A percentile compares a stretch with the other conserved stretches of the same genome.
These are phyloP conservation scores for Schrenkiella parvula DNA, from an alignment of 345 rosid genomes.

Conservation along the genomic window DNA sequence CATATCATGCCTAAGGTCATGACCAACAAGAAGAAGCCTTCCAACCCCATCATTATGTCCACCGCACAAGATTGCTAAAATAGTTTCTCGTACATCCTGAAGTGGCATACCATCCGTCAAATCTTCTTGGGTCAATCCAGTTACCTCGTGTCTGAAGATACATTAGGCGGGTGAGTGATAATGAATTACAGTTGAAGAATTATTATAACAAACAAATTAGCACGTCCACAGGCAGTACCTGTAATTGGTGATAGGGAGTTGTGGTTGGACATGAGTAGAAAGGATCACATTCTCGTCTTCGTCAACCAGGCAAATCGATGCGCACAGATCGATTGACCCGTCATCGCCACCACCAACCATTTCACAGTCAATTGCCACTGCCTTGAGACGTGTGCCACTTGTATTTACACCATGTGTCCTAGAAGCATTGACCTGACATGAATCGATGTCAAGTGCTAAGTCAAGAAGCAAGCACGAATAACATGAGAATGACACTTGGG, in stretches of 20 bases:
- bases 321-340: conserved; percentile 55
- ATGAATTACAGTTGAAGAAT: background rate
- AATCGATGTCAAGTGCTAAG: background rate
- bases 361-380: conserved; percentile 68
- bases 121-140: conserved; percentile 67
- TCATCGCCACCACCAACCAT: conserved; percentile 75
- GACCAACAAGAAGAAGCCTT: conserved; percentile 71
- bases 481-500: background rate
- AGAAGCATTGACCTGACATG: conserved; percentile 20
- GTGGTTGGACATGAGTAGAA: conserved; percentile 56
- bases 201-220: background rate
- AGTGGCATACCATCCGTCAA: conserved; percentile 55
- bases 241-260: conserved; percentile 50
- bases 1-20: conserved; percentile 58
- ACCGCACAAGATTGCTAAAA: conserved; percentile 44
- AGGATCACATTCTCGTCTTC: conserved; percentile 62
- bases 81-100: conserved; percentile 42
- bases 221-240: conserved; percentile 36
- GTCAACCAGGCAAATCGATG: conserved; percentile 64
- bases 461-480: background rate
- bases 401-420: conserved; percentile 1
- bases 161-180: background rate
- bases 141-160: conserved; percentile 48
- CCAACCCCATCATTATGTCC: conserved; percentile 57
- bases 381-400: conserved; percentile 32